Base-by-base conservation (phyloP, 2,329 filamentous ascomycete genomes). In the Arachnomyces sp. region DNA sequence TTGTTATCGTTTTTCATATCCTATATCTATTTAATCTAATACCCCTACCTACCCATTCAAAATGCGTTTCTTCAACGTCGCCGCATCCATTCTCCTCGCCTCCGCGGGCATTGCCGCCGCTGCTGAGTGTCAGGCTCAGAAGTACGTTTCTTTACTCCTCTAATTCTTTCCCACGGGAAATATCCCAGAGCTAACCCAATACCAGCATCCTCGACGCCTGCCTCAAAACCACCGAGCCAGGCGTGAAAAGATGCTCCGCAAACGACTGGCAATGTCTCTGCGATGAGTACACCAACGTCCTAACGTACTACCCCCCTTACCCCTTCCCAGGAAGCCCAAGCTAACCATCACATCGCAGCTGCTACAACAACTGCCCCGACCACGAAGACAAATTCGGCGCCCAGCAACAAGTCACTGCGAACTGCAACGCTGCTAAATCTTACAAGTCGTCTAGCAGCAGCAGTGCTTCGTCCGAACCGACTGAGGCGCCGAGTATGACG, bases 361-460 rank as follows among this genome's bases (percentile, higher is more conserved):
- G 78, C 72, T 81, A 78, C 66, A 73, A 74, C 67, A 77, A 78
- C 67, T 82, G 79, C 65, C 76, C 77, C 38, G 59, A 65, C 48
- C 67, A 72, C 51, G 46, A 63, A 12, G 59, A 56, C 36, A 51
- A 54, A 30, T 53, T 53, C 41, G 53, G 53, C 25, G 60, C 56
- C 25, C 41, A 63, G 49, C 52, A 62, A 50, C 44, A 58, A 44
- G 44, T 51, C 31, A 40, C 56, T 13, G 50, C 60, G 17, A 66
- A 63, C 56, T 72, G 69, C 51, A 54, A 56, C 37, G 68, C 68
- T 21, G 67, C 66, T 7, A 56, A 56, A 15, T 63, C 65, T 8
- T 21, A 16, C 14, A 12, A 16, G 16, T 7, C 16, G 17, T 2
- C 29, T 17, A 12, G 11, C 28, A 12, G 34, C n/a, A n/a, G 4